Percentiles rank a stretch among this genome's conserved stretches.
phyloP scores from a whole-genome alignment of 176 grass and related monocot species.

The Avena eriantha region DNA sequence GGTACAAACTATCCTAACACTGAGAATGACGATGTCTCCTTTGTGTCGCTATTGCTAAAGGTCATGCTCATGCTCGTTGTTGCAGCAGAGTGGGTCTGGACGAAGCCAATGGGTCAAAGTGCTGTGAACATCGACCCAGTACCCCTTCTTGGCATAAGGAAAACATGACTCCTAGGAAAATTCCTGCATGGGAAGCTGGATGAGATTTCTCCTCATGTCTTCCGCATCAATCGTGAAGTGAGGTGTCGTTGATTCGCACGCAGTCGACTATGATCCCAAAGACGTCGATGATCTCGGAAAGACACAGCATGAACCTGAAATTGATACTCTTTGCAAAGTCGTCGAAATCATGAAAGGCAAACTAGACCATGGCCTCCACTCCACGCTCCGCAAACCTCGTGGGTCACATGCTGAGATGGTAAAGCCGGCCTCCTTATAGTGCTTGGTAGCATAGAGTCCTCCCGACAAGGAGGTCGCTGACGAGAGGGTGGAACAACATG shows the following conservation, averaged over 20 bases:
- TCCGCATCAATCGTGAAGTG: constrained; percentile 14
- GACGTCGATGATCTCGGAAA: constrained; percentile 33
- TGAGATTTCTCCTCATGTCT: not conserved
- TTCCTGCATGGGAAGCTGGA: constrained; percentile 28
- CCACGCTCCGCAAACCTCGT: not conserved
- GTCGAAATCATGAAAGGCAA: constrained; percentile 1
- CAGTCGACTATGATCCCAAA: constrained; percentile 27
- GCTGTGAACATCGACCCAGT: constrained; percentile 33
- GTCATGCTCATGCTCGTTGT: not conserved
- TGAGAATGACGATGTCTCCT: too few species aligned
- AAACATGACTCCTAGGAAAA: not conserved
- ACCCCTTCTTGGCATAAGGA: not conserved
- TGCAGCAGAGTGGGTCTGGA: constrained; percentile 39
- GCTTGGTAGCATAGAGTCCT: not conserved
- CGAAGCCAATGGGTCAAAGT: not conserved
- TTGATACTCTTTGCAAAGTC: not conserved
- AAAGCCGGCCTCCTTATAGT: not conserved
- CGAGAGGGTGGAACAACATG: constrained; percentile 15
- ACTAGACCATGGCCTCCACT: constrained; percentile 2
- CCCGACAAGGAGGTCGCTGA: constrained; percentile 1
- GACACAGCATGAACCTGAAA: not conserved
- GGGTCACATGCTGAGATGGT: not conserved
- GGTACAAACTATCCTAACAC: not conserved
- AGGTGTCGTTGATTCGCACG: not conserved
- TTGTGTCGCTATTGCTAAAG: not conserved